Evolutionary conservation across 495 filamentous ascomycete species (phyloP), one percentile per base, ranked within the genome.

Genomic region (Xylaria grammica): DNA sequence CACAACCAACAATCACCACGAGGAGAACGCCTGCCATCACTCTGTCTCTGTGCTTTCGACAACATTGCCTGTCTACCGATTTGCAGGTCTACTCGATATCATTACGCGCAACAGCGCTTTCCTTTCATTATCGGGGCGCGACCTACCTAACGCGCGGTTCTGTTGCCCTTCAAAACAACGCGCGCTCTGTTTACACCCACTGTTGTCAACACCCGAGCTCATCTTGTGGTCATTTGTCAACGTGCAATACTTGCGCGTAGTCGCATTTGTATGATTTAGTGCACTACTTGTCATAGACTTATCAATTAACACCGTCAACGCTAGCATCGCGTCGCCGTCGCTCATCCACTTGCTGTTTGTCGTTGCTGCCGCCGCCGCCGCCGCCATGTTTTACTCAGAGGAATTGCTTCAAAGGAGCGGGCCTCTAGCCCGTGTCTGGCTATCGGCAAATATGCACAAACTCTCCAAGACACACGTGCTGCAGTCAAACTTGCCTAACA

Each of bases 361-460:
- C 77, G 77, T 75, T 69, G 53, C 69, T 82, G 79, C 75, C 69
- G 54, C 69, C 84, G 79, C 75, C 74, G 79, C 75, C 69, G 54
- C 69, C 84, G 79, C 75, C 74, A 99, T 99, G 95, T 99, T 99
- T 81, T 99, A 97, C 79, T 97, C 95, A 24, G 94, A 97, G 81
- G 93, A 93, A 50, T 86, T 99, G 61, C 87, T 99, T 65, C 94
- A 93, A 59, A 95, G 96, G 87, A 97, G 93, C 54, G 95, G 96
- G 84, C 93, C 95, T 69, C 76, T 99, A 84, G 96, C 95, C 74
- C 91, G 94, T 72, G 95, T 97, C 78, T 98, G 95, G 95, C 87
- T 98, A 65, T 97, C 94, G 29, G 92, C 94, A 79, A 98, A 98
- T 79, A 79, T 97, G 69, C 92, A 93, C 84, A 98, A 97, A 77